Evolutionary conservation across 1,284 basidiomycete genomes (phyloP).

Genomic region (Boletellus dicymbophilus): DNA sequence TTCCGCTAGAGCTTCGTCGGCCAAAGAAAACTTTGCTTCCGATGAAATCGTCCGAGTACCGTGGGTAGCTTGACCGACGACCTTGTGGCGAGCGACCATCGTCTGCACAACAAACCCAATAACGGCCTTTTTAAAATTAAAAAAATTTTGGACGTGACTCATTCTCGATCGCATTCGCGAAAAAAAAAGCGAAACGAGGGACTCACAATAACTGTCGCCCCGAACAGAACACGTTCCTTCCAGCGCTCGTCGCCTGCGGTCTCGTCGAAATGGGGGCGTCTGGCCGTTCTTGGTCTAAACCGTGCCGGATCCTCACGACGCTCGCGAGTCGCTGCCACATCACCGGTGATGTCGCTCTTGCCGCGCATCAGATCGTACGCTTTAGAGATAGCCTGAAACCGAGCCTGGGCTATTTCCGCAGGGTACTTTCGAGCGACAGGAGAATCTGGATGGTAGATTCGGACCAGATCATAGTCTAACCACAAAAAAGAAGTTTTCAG

Average conservation of each 20-base stretch:
- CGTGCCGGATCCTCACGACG: constrained; percentile 30
- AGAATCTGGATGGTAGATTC: constrained; percentile 72
- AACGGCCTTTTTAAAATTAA: constrained; percentile 27
- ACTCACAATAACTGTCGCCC: constrained; percentile 50
- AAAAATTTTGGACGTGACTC: no score
- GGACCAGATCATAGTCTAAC: constrained; percentile 71
- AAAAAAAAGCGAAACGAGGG: neutral
- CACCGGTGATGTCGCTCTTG: constrained; percentile 28
- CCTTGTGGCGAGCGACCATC: constrained; percentile 19
- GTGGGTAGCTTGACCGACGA: constrained; percentile 7
- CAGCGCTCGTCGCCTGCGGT: constrained; percentile 46
- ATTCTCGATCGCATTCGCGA: no score
- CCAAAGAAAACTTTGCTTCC: constrained; percentile 5
- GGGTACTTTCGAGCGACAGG: constrained; percentile 46
- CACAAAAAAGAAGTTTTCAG: neutral
- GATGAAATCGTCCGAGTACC: constrained; percentile 7
- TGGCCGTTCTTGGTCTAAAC: constrained; percentile 19
- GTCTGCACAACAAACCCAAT: constrained; percentile 32
- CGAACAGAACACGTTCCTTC: constrained; percentile 56
- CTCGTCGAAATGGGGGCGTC: constrained; percentile 32
- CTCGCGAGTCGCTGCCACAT: constrained; percentile 19
- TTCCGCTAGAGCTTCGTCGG: constrained; percentile 23
- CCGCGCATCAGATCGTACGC: constrained; percentile 62
- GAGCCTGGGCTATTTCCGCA: constrained; percentile 49
- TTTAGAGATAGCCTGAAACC: constrained; percentile 61